A percentile compares a stretch with the other conserved stretches of the same genome.
Evolutionary conservation across 371 early-diverging fungal species (phyloP).

Genomic region (Dichotomocladium elegans): DNA sequence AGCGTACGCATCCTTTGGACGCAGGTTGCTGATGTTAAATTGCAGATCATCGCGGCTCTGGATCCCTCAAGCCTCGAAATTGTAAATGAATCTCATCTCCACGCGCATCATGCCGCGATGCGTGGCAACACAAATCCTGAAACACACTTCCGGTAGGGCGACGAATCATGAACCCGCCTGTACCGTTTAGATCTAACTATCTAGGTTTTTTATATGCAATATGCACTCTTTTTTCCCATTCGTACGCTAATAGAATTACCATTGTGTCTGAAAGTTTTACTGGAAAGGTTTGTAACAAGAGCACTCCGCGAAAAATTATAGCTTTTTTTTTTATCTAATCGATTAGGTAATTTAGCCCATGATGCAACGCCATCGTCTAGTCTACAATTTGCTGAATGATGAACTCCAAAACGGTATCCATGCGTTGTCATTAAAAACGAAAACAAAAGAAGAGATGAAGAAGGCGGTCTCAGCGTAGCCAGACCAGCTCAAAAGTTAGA

Average conservation of each 20-base stretch:
- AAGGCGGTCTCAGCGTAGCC: not conserved
- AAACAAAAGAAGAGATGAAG: conserved; percentile 50
- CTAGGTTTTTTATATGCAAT: not conserved
- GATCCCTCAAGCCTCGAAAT: conserved; percentile 55
- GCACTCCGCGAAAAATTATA: too few species aligned
- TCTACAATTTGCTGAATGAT: conserved; percentile 57
- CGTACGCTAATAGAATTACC: conserved; percentile 38
- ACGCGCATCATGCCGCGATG: conserved; percentile 76
- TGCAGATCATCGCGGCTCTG: conserved; percentile 49
- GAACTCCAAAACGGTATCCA: conserved; percentile 58
- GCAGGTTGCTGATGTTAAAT: not conserved
- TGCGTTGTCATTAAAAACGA: conserved; percentile 64
- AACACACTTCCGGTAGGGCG: conserved; percentile 66
- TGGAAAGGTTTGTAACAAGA: conserved; percentile 47
- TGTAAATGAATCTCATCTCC: conserved; percentile 70
- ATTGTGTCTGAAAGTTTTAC: conserved; percentile 63
- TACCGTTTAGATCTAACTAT: not conserved
- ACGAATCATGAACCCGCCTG: too few species aligned
- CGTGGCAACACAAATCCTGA: conserved; percentile 63
- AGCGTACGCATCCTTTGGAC: not conserved
- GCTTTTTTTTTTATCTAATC: too few species aligned
- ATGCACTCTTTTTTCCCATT: not conserved
- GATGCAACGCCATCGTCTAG: conserved; percentile 68
- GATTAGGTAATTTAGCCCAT: conserved; percentile 35
- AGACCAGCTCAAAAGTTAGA: not conserved